Evolutionary conservation across 345 rosid species (phyloP).

Genomic region (Pistacia integerrima): DNA sequence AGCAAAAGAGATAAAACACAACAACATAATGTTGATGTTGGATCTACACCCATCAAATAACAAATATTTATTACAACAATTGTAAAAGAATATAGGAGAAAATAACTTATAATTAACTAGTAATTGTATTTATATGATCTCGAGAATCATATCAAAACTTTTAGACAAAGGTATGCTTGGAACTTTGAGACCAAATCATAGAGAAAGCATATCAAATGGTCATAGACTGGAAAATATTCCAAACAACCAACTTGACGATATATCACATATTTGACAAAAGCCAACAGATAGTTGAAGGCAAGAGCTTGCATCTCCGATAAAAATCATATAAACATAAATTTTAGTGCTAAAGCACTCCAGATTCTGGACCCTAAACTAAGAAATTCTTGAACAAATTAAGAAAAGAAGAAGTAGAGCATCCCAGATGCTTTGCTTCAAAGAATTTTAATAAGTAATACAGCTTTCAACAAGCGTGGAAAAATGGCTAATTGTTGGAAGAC

Average conservation of each 20-base stretch:
- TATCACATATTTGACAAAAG: neutral
- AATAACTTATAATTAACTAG: too few relatives aligned
- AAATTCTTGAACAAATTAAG: neutral
- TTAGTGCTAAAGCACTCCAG: neutral
- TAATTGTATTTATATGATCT: too few relatives aligned
- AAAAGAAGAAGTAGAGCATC: neutral
- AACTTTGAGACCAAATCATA: constrained; percentile 55
- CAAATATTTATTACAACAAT: neutral
- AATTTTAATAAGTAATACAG: neutral
- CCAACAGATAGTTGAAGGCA: neutral
- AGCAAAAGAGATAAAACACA: too few relatives aligned
- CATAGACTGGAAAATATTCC: constrained; percentile 3
- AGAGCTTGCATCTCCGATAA: neutral
- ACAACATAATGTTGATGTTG: too few relatives aligned
- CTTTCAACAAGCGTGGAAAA: constrained; percentile 1
- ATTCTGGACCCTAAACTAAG: neutral
- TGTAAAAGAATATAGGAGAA: neutral
- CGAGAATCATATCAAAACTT: constrained; percentile 36
- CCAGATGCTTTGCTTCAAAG: neutral
- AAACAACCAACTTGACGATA: constrained; percentile 4
- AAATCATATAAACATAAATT: neutral
- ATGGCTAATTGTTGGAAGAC: neutral
- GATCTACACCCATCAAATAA: too few relatives aligned
- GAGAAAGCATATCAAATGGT: constrained; percentile 21
- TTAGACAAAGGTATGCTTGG: constrained; percentile 47